Percentiles rank a stretch among this genome's conserved stretches.
These are phyloP conservation scores for Quercus glauca DNA, from an alignment of 306 rosid species.

Conservation along the genomic window DNA sequence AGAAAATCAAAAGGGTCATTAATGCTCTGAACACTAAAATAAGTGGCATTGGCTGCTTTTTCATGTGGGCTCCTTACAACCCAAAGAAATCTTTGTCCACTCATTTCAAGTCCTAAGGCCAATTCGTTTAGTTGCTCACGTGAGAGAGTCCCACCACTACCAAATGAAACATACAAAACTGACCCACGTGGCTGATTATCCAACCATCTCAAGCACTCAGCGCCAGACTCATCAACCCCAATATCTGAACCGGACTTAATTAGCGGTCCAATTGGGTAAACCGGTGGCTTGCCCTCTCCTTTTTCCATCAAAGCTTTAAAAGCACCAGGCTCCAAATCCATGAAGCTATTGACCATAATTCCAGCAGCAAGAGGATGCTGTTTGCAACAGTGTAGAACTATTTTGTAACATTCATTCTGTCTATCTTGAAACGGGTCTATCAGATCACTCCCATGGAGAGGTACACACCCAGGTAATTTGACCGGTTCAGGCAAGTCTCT, in stretches of 20 bases:
- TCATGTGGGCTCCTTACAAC: conserved; percentile 24
- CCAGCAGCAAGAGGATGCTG: background rate
- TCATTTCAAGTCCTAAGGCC: conserved; percentile 25
- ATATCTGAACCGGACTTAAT: background rate
- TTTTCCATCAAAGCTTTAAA: conserved; percentile 20
- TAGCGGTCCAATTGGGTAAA: conserved; percentile 22
- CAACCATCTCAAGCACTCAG: conserved; percentile 22
- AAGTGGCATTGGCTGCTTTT: conserved; percentile 9
- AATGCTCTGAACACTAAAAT: background rate
- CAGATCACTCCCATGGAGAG: conserved; percentile 17
- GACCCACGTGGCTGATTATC: conserved; percentile 26
- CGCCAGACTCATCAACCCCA: background rate
- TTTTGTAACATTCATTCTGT: background rate
- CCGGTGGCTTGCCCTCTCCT: background rate
- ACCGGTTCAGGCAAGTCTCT: conserved; percentile 18
- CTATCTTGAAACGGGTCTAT: conserved; percentile 7
- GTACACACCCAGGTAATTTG: conserved; percentile 24
- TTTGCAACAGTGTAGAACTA: background rate
- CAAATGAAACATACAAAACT: conserved; percentile 25
- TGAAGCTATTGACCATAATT: conserved; percentile 19
- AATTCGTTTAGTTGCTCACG: conserved; percentile 19
- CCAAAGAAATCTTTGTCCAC: conserved; percentile 32
- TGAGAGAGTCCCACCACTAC: conserved; percentile 29
- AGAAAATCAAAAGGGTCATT: background rate
- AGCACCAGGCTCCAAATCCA: conserved; percentile 13